Percentiles rank a stretch among this genome's conserved stretches.
phyloP scores from a whole-genome alignment of 352 stramenopile species.

The Sclerospora graminicola region DNA sequence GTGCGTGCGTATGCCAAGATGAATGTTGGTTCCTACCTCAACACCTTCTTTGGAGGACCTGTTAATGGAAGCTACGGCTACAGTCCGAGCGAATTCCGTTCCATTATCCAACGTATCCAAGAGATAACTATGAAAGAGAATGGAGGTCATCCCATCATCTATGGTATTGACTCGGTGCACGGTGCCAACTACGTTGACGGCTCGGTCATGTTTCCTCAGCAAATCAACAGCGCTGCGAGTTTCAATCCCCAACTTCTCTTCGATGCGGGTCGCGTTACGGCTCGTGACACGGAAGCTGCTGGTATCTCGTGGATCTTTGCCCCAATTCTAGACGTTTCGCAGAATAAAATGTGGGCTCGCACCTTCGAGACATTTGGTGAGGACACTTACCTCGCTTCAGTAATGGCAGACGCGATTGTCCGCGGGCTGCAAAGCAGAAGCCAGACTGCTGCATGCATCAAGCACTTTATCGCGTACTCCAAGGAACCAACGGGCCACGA shows the following conservation, averaged over 20 bases:
- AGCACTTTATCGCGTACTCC: too few relatives aligned
- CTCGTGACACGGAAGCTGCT: too few relatives aligned
- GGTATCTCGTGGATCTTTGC: conserved; percentile 84
- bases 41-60: conserved; percentile 40
- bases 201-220: too few relatives aligned
- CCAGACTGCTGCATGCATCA: conserved; percentile 67
- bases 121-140: conserved; percentile 38
- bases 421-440: conserved; percentile 62
- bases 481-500: too few relatives aligned
- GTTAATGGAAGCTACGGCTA: conserved; percentile 25
- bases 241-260: conserved; percentile 74
- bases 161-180: conserved; percentile 84
- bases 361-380: conserved; percentile 91
- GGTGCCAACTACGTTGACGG: conserved; percentile 79
- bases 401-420: conserved; percentile 59
- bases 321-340: conserved; percentile 71
- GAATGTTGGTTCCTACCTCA: conserved; percentile 85
- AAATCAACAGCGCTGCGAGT: conserved; percentile 76
- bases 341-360: conserved; percentile 74
- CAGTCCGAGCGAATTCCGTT: conserved; percentile 28
- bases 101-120: conserved; percentile 75
- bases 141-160: too few relatives aligned
- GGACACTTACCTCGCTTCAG: conserved; percentile 62
- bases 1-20: too few relatives aligned
- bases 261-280: conserved; percentile 46